These are phyloP conservation scores for Haplosporangium sp. DNA, from an alignment of 371 early-diverging fungal genomes.

Conservation along the genomic window DNA sequence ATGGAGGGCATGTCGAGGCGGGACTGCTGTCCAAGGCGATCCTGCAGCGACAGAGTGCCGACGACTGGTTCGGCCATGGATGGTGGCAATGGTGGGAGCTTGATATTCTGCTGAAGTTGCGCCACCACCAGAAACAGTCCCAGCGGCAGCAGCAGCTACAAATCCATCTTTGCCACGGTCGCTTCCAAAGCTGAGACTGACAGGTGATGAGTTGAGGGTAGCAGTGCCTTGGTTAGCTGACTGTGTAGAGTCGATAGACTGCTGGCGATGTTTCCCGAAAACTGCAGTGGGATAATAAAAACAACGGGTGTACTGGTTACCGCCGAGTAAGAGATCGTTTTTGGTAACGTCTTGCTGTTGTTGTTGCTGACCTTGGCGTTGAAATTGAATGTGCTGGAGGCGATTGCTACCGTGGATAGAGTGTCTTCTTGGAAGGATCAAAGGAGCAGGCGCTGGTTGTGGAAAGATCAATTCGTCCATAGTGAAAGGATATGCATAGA, in stretches of 20 bases:
- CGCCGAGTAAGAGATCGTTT: slow-evolving; percentile 1
- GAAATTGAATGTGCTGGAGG: not conserved
- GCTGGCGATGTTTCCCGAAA: not conserved
- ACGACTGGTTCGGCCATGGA: slow-evolving; percentile 20
- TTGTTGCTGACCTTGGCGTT: not conserved
- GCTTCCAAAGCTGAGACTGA: not conserved
- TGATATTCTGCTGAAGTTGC: not conserved
- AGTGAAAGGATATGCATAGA: not conserved
- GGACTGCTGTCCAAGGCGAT: slow-evolving; percentile 26
- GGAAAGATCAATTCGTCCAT: slow-evolving; percentile 38
- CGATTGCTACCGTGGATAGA: slow-evolving; percentile 25
- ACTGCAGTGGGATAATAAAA: slow-evolving; percentile 13
- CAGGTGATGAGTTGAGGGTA: slow-evolving; percentile 1
- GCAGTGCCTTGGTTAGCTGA: not conserved
- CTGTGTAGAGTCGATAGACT: not conserved
- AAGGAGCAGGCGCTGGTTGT: slow-evolving; percentile 26
- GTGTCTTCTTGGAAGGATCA: slow-evolving; percentile 40
- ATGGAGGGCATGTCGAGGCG: slow-evolving; percentile 46
- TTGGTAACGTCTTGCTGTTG: not conserved
- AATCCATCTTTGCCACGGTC: slow-evolving; percentile 1
- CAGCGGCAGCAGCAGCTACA: not conserved
- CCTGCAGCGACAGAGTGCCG: slow-evolving; percentile 38
- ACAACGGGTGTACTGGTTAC: slow-evolving; percentile 14
- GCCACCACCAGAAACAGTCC: not conserved
- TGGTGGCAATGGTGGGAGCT: not conserved